Evolutionary conservation across 1,284 basidiomycete genomes (phyloP).

Genomic region (Agroathelia rolfsii): DNA sequence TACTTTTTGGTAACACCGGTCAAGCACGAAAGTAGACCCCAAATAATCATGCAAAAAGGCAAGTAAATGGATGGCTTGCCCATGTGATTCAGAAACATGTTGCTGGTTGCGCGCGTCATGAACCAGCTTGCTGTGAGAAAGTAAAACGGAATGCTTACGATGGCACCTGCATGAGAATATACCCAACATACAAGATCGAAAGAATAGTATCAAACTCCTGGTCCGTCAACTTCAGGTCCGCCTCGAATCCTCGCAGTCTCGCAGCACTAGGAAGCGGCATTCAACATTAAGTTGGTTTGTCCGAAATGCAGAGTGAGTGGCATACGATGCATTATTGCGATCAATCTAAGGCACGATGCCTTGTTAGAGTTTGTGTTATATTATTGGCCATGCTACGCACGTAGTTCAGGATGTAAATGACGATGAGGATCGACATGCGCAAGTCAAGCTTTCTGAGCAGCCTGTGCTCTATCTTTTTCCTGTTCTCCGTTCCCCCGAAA

Average conservation of each 20-base stretch:
- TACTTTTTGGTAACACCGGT: conserved; percentile 40
- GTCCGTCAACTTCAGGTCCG: conserved; percentile 33
- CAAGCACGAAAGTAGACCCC: conserved; percentile 54
- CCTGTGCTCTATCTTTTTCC: conserved; percentile 32
- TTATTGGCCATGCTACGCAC: too few species aligned
- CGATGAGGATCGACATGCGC: conserved; percentile 37
- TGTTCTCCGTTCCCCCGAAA: conserved; percentile 34
- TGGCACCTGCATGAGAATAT: conserved; percentile 69
- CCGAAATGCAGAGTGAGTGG: conserved; percentile 1
- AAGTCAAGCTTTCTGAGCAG: conserved; percentile 39
- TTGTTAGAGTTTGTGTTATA: background rate
- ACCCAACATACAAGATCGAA: conserved; percentile 50
- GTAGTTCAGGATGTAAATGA: conserved; percentile 49
- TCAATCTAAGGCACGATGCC: conserved; percentile 36
- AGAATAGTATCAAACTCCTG: conserved; percentile 41
- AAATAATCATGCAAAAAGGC: conserved; percentile 55
- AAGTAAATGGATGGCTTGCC: conserved; percentile 65
- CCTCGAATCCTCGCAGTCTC: conserved; percentile 35
- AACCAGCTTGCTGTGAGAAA: background rate
- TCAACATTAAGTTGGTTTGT: conserved; percentile 6
- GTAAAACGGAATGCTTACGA: conserved; percentile 31
- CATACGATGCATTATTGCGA: conserved; percentile 56
- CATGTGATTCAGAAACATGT: conserved; percentile 61
- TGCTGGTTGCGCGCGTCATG: conserved; percentile 25
- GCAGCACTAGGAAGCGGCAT: conserved; percentile 23